Conservation (phyloP, 768 basidiomycete species). For the Termitomyces sp. region DNA sequence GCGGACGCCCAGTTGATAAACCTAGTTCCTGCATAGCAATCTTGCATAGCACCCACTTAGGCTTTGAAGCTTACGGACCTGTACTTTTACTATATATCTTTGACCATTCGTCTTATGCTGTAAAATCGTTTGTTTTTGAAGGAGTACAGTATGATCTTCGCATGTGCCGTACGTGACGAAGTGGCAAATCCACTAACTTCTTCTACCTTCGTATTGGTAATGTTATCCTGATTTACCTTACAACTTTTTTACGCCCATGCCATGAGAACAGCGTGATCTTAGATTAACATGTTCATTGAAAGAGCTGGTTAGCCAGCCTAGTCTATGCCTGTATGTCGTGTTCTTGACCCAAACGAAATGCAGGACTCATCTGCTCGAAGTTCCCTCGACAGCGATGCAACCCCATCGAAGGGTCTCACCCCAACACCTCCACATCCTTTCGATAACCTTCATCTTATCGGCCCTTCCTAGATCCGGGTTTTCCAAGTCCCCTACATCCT, state of each 20-base stretch:
- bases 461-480: slow-evolving; percentile 59
- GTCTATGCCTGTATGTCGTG: no score
- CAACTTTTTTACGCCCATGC: background rate
- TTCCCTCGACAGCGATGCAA: slow-evolving; percentile 14
- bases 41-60: background rate
- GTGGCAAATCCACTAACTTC: background rate
- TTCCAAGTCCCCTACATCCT: slow-evolving; percentile 81
- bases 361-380: background rate
- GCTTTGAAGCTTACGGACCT: background rate
- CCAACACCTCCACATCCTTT: slow-evolving; percentile 91
- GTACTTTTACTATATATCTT: background rate
- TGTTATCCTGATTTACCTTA: no score
- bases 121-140: background rate
- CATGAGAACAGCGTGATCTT: background rate
- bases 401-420: slow-evolving; percentile 62
- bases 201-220: background rate
- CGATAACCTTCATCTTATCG: slow-evolving; percentile 74
- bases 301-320: no score
- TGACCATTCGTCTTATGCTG: background rate
- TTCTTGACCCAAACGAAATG: background rate
- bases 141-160: background rate
- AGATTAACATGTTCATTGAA: no score
- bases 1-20: background rate
- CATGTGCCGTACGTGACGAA: background rate
- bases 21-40: background rate